phyloP scores from a whole-genome alignment of 1,284 basidiomycete species.

The Papiliotrema laurentii region DNA sequence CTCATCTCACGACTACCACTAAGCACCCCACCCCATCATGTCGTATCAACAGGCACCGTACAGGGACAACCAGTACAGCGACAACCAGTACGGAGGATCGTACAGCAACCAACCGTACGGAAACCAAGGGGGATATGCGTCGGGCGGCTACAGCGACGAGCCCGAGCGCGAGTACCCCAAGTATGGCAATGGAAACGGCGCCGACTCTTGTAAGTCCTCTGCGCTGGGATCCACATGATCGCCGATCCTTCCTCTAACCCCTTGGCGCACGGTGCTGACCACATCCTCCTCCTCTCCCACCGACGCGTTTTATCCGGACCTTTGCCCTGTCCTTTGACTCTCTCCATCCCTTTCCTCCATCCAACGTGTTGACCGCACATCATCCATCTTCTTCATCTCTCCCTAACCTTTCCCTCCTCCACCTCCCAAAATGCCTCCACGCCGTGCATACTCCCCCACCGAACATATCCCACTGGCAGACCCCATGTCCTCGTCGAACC shows the following conservation, averaged over 20 bases:
- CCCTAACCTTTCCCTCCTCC: neutral
- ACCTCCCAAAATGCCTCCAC: neutral
- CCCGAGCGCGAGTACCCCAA: conserved; percentile 12
- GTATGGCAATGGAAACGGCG: conserved; percentile 4
- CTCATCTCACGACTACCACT: too few relatives aligned
- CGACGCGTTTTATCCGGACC: too few relatives aligned
- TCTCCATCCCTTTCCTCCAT: neutral
- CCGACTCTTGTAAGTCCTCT: conserved; percentile 3
- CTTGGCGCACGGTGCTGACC: neutral
- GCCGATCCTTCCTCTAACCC: neutral
- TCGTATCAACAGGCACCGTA: conserved; percentile 37
- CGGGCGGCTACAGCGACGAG: conserved; percentile 30
- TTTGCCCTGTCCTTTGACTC: neutral
- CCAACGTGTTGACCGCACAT: neutral
- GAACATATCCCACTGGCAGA: conserved; percentile 26
- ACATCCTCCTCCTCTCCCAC: neutral
- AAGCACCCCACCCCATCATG: too few relatives aligned
- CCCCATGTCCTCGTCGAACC: conserved; percentile 40
- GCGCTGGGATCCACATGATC: neutral
- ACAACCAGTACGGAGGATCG: conserved; percentile 11
- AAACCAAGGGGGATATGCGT: too few relatives aligned
- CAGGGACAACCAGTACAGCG: conserved; percentile 19
- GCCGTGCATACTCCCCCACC: neutral
- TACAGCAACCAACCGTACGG: conserved; percentile 19
- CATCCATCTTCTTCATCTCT: neutral